Base-by-base conservation (phyloP, 371 early-diverging fungal species). In the Mortierella sp. region DNA sequence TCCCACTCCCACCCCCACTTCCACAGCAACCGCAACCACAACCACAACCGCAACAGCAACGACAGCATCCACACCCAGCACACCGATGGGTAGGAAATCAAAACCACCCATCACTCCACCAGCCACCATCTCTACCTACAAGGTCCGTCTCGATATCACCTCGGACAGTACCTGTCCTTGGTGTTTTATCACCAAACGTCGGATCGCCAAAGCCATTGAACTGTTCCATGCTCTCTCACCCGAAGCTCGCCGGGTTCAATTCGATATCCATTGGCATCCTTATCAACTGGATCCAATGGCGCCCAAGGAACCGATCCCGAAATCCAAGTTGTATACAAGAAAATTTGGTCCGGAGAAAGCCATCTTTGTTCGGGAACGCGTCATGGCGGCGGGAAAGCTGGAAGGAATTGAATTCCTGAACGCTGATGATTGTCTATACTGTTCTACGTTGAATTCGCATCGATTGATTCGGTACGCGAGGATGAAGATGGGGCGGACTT, bases 141-240 rank as follows among this genome's bases (percentile, higher is more conserved):
- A 61, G 12, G 69, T 86, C 27, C 57, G 69, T 16, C 80, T 88
- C 28, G 82, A 82, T 24, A 67, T 85, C 46, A 78, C 83, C 16
- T 72, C 81, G 16, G 89, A 89, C 71, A 85, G 80, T n/a, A 65
- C 86, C 23, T 89, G 90, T 48, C 90, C 88, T 9, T 89, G 86
- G 86, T 91, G 89, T 56, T 91, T 83, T 62, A 71, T 91, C 30
- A 89, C 89, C 52, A 89, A 89, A 63, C 85, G 87, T 4, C 82
- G 90, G 14, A 70, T 91, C n/a, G 86, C 87, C 21, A 51, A 47
- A 28, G 64, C 69, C 48, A 61, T 69, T 39, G 18, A n/a, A 0
- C n/a, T 51, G 31, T 69, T 69, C 23, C 55, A 61, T 19, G n/a
- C 55, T 3, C 50, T 54, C n/a, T 41, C 42, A n/a, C 26, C 24